Conservation (phyloP, 768 basidiomycete species). For the Hysterangium stoloniferum region DNA sequence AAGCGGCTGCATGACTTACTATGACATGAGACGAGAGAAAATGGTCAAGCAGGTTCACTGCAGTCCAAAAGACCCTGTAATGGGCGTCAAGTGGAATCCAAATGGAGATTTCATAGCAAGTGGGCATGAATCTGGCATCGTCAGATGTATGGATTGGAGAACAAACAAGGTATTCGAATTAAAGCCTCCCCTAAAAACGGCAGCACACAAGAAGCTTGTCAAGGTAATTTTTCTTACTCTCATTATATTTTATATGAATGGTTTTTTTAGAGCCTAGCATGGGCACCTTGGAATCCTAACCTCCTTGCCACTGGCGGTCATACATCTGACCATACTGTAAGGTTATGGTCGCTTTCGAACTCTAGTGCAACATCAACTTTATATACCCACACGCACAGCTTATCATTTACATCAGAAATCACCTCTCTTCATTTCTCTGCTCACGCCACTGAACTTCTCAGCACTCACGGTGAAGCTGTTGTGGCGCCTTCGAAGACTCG, state of each 20-base stretch:
- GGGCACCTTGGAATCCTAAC: slow-evolving; percentile 94
- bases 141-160: slow-evolving; percentile 23
- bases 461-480: slow-evolving; percentile 61
- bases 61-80: neutral
- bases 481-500: neutral
- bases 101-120: slow-evolving; percentile 89
- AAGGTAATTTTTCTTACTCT: slow-evolving; percentile 35
- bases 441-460: slow-evolving; percentile 81
- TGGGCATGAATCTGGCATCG: slow-evolving; percentile 95
- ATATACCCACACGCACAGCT: slow-evolving; percentile 80
- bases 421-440: slow-evolving; percentile 86
- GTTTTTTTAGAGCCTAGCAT: slow-evolving; percentile 69
- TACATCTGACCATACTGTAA: slow-evolving; percentile 84
- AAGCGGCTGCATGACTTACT: neutral
- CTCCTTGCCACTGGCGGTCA: slow-evolving; percentile 94
- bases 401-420: slow-evolving; percentile 83
- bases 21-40: neutral
- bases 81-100: slow-evolving; percentile 62
- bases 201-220: slow-evolving; percentile 43
- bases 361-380: slow-evolving; percentile 60
- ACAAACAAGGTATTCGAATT: slow-evolving; percentile 1
- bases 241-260: neutral
- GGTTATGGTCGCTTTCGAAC: slow-evolving; percentile 49
- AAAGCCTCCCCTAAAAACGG: slow-evolving; percentile 27
- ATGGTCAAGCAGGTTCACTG: neutral